Evolutionary conservation across 2,329 filamentous ascomycete species (phyloP), one percentile per base, ranked within the genome.

Genomic region (Neocucurbitaria cava): DNA sequence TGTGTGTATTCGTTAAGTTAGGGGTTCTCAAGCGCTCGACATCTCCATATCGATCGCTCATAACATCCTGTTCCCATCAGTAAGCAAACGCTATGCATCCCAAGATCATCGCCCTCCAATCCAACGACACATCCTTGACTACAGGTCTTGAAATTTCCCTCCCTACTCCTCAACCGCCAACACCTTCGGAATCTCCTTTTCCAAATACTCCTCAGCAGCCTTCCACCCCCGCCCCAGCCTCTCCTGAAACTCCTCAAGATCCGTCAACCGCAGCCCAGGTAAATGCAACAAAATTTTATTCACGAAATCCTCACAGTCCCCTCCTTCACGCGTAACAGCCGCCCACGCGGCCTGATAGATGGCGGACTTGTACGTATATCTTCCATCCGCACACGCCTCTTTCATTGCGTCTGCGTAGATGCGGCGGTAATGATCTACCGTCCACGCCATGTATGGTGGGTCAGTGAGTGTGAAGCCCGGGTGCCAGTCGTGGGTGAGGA

Each of bases 401-500:
- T 24, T 18, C 49, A 58, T 55, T 6, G 54, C 48, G 2, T 54
- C 28, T 11, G 52, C 41, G 30, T 56, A 61, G n/a, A 61, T 26
- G 9, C 44, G 38, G 3, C 58, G 58, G 33, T 58, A 61, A 5
- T 45, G 45, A 24, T 45, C 41, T 11, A 58, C 11, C 13, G 35
- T 33, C 48, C 47, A 49, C 18, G 48, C 18, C 23, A 50, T 44
- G 28, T 20, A 40, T 11, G 40, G 39, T 7, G 46, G 11, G 18
- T 41, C 18, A 15, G n/a, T 9, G 10, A 42, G 18, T 4, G 30
- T 15, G 20, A 40, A 51, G 1, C 23, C 17, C 10, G 44, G 43
- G 5, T 17, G 11, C 57, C 54, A 60, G 17, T 61, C 59, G 21
- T 10, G 28, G 8, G 43, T 46, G 5, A 65, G 52, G 28, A 59